Percentiles rank a stretch among this genome's conserved stretches.
Conservation (phyloP, 768 basidiomycete genomes). For the Termitomyces sp. region DNA sequence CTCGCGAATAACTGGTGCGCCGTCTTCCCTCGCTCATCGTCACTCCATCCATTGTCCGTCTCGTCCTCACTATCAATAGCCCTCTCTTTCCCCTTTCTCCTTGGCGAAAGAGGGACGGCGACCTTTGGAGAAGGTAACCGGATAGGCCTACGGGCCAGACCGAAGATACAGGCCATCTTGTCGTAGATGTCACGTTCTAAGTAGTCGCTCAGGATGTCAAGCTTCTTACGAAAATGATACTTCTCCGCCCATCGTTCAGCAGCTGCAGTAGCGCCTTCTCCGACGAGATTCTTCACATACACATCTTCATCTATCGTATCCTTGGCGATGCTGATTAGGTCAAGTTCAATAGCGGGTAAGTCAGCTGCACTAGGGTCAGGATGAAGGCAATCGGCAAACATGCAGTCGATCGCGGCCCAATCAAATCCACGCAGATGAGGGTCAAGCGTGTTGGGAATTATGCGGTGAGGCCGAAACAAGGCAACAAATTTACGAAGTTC, state of each 20-base stretch:
- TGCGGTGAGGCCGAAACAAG: slow-evolving; percentile 69
- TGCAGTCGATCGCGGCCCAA: slow-evolving; percentile 63
- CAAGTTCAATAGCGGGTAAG: background rate
- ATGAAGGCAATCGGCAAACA: slow-evolving; percentile 60
- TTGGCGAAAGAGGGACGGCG: background rate
- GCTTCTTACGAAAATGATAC: slow-evolving; percentile 36
- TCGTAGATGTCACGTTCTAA: slow-evolving; percentile 31
- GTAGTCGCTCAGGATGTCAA: slow-evolving; percentile 39
- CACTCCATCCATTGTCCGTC: slow-evolving; percentile 29
- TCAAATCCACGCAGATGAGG: slow-evolving; percentile 53
- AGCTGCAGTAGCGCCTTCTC: slow-evolving; percentile 39
- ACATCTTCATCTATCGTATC: slow-evolving; percentile 37
- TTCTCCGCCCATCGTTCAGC: slow-evolving; percentile 55
- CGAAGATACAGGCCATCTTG: slow-evolving; percentile 29
- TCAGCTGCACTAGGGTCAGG: slow-evolving; percentile 14
- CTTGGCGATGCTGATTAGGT: slow-evolving; percentile 5
- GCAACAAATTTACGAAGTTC: slow-evolving; percentile 80
- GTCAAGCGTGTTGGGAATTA: slow-evolving; percentile 79
- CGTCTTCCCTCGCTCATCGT: slow-evolving; percentile 50
- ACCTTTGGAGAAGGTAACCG: background rate
- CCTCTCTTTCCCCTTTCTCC: slow-evolving; percentile 17
- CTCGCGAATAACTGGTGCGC: slow-evolving; percentile 53
- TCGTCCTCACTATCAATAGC: slow-evolving; percentile 27
- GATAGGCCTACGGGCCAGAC: slow-evolving; percentile 2
- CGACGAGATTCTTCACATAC: slow-evolving; percentile 62